These are phyloP conservation scores for Candida vaughaniae DNA, from an alignment of 805 yeast genomes.

Conservation along the genomic window DNA sequence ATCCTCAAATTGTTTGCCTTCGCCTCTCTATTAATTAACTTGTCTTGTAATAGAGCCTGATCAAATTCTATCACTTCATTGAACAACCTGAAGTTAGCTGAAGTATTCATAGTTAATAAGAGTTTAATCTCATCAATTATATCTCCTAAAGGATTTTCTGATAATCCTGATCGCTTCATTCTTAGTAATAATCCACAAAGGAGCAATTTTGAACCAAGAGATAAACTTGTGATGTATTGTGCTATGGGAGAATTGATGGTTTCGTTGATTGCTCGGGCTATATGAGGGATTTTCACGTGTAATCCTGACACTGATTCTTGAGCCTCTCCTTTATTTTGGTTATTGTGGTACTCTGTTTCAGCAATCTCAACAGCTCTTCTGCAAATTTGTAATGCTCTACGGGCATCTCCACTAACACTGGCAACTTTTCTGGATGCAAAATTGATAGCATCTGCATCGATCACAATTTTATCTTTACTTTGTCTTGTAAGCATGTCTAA, in stretches of 20 bases:
- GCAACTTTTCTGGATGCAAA: slow-evolving; percentile 94
- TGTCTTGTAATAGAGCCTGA: slow-evolving; percentile 10
- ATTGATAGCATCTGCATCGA: slow-evolving; percentile 74
- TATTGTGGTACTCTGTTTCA: slow-evolving; percentile 45
- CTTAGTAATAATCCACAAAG: slow-evolving; percentile 66
- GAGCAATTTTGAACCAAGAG: slow-evolving; percentile 70
- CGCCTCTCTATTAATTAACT: neutral
- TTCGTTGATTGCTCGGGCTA: slow-evolving; percentile 77
- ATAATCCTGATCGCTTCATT: slow-evolving; percentile 63
- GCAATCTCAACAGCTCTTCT: slow-evolving; percentile 89
- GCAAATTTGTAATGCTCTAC: slow-evolving; percentile 86
- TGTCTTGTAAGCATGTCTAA: slow-evolving; percentile 45
- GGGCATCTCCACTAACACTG: slow-evolving; percentile 95
- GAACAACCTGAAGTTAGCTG: slow-evolving; percentile 17
- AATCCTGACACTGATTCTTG: slow-evolving; percentile 30
- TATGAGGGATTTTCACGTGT: slow-evolving; percentile 68
- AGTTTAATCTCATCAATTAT: slow-evolving; percentile 73
- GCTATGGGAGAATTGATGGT: slow-evolving; percentile 74
- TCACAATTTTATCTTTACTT: slow-evolving; percentile 42
- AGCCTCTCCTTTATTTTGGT: slow-evolving; percentile 22
- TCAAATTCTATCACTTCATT: slow-evolving; percentile 4
- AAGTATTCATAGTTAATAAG: slow-evolving; percentile 42
- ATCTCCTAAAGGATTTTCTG: slow-evolving; percentile 73
- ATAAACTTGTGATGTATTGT: slow-evolving; percentile 53
- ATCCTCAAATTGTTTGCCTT: slow-evolving; percentile 45